Conservation (phyloP, 148 eudicot genomes). For the Bassia scoparia region DNA sequence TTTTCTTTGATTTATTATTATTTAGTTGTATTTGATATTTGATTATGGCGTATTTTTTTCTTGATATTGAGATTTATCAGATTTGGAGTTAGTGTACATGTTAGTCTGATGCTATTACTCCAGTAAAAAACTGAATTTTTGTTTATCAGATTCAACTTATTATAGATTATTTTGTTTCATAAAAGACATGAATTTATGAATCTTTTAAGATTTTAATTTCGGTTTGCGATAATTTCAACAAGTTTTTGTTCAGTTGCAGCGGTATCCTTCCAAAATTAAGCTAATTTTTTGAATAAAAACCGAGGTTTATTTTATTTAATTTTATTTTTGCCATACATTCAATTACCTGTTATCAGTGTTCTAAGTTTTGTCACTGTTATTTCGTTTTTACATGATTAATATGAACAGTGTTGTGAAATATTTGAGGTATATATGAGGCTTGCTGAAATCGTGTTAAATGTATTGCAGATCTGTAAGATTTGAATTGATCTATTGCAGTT, state of each 20-base stretch:
- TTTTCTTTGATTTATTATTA: too few relatives aligned
- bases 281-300: background rate
- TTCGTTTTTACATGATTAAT: background rate
- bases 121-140: background rate
- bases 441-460: background rate
- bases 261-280: too few relatives aligned
- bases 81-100: too few relatives aligned
- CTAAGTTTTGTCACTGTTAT: background rate
- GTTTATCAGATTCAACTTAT: background rate
- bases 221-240: background rate
- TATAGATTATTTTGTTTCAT: background rate
- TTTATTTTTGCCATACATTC: background rate
- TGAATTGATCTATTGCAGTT: conserved; percentile 9
- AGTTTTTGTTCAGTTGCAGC: too few relatives aligned
- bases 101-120: too few relatives aligned
- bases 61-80: too few relatives aligned
- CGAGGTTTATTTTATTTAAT: background rate
- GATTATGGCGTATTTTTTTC: too few relatives aligned
- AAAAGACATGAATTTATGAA: background rate
- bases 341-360: background rate
- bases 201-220: background rate
- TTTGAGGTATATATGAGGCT: background rate
- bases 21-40: too few relatives aligned
- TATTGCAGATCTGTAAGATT: conserved; percentile 20
- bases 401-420: background rate